Evolutionary conservation across 306 rosid genomes (phyloP).

Genomic region (Trifolium subterraneum): DNA sequence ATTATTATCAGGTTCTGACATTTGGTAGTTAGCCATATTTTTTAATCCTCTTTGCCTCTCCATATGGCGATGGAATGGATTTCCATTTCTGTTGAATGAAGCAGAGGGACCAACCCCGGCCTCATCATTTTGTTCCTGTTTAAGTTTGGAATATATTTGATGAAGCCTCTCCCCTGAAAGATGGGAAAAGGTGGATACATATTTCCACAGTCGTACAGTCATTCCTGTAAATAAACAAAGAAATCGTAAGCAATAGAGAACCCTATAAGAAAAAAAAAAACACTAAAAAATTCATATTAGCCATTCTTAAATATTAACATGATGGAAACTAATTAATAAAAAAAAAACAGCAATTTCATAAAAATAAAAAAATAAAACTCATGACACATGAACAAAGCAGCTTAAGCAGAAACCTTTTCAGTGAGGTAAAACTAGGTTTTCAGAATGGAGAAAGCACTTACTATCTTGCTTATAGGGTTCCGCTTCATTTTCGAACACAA

Average conservation of each 20-base stretch:
- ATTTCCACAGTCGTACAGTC: constrained; percentile 95
- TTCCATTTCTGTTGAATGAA: constrained; percentile 65
- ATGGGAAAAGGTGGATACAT: constrained; percentile 94
- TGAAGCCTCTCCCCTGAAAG: constrained; percentile 94
- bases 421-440: not conserved
- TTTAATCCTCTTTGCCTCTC: constrained; percentile 72
- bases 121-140: constrained; percentile 77
- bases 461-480: constrained; percentile 90
- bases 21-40: constrained; percentile 51
- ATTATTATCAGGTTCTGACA: constrained; percentile 64
- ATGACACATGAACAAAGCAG: constrained; percentile 16
- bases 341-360: no score
- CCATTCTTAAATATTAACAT: no score
- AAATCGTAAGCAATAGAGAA: not conserved
- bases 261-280: no score
- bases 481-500: constrained; percentile 79
- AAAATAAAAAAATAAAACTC: no score
- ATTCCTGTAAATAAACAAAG: constrained; percentile 66
- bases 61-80: constrained; percentile 53
- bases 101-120: constrained; percentile 79
- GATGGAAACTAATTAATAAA: no score
- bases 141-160: constrained; percentile 90
- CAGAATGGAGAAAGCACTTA: constrained; percentile 53
- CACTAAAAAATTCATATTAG: no score
- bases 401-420: constrained; percentile 1